These are phyloP conservation scores for Amauroascus verrucosus DNA, from an alignment of 2,329 filamentous ascomycete genomes.

Conservation along the genomic window DNA sequence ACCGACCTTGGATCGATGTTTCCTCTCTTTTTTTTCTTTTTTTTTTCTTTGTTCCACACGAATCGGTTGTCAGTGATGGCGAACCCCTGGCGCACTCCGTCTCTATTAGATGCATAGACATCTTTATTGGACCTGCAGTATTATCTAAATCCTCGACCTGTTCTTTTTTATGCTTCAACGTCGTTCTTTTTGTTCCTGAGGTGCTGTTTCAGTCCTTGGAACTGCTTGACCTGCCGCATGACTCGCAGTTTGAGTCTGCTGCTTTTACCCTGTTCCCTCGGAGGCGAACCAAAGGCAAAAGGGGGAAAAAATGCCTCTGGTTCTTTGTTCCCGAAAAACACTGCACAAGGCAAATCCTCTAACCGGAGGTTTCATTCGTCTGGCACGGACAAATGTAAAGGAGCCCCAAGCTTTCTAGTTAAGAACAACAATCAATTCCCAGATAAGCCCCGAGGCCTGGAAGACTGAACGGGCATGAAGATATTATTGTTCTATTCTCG, in stretches of 20 bases:
- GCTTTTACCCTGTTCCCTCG: neutral
- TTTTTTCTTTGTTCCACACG: constrained; percentile 6
- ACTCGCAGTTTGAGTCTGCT: neutral
- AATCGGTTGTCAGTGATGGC: constrained; percentile 3
- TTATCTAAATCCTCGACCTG: neutral
- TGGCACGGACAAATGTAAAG: neutral
- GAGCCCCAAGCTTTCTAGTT: neutral
- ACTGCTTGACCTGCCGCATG: neutral
- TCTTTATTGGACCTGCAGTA: constrained; percentile 7
- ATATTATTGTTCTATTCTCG: neutral
- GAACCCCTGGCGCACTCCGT: constrained; percentile 2
- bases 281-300: constrained; percentile 1
- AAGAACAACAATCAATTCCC: neutral
- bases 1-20: neutral
- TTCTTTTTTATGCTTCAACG: neutral
- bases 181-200: neutral
- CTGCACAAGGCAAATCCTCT: constrained; percentile 6
- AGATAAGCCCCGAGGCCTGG: neutral
- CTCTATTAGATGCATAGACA: neutral
- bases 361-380: neutral
- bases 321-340: constrained; percentile 11
- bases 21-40: neutral
- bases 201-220: constrained; percentile 1
- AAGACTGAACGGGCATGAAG: constrained; percentile 2
- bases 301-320: constrained; percentile 6